Base-by-base conservation (phyloP, 495 filamentous ascomycete species). In the Aspergillus diversus region DNA sequence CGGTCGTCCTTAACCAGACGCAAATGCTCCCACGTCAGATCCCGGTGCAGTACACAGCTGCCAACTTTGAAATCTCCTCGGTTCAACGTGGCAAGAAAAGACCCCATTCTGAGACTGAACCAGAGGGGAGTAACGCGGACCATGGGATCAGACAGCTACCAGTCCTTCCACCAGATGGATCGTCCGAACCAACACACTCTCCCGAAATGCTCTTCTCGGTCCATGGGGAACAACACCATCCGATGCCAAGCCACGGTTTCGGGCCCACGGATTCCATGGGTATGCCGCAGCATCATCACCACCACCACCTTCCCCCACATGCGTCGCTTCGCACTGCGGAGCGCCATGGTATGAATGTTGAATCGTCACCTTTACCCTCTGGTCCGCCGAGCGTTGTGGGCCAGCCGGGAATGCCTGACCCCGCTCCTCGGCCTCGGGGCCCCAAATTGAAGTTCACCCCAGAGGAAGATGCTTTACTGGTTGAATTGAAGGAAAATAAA, bases 401-500 rank as follows among this genome's bases (percentile, higher is more conserved):
- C 50, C 85, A 91, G 68, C 85, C 82, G 43, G 92, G 92, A 17
- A 94, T 97, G 92, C 92, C 92, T 5, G 75, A 80, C 13, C 92
- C 91, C 32, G 91, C 90, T 17, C 84, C 87, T 35, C 75, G 87
- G 65, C 92, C 92, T 12, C 86, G 87, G 58, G 91, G 90, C 5
- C 92, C 92, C 16, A 96, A 96, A 74, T 77, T 94, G 61, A 96
- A 94, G 68, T 97, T 96, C 68, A 96, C 92, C 1, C 86, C 90
- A 47, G 92, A 94, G 74, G 92, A 97, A 70, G 93, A 97, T 74
- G 84, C 86, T 54, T 77, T 94, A 54, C 77, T 97, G 43, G 86
- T 96, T 17, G 91, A 94, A 61, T 78, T 97, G 56, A 97, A 97
- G 74, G 93, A 97, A 76, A 91, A 93, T 63, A 94, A 93, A 72